A percentile compares a stretch with the other conserved stretches of the same genome.
Conservation (phyloP, 345 rosid genomes). For the Kandelia obovata region DNA sequence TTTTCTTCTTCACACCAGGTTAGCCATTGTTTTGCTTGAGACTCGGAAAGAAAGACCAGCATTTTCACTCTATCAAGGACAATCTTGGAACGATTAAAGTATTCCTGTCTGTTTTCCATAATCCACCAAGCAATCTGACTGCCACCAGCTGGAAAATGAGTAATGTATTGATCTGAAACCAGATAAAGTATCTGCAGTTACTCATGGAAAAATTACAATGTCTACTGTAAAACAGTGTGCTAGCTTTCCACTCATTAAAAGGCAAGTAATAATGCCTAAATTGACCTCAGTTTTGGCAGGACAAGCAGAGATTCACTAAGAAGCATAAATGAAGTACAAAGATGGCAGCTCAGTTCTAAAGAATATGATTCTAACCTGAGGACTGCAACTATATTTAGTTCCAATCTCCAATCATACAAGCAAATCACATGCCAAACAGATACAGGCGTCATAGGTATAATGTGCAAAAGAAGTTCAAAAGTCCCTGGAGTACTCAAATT, state of each 20-base stretch:
- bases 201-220: neutral
- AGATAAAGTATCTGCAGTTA: constrained; percentile 3
- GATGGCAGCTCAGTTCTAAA: neutral
- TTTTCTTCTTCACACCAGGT: constrained; percentile 86
- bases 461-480: too few species aligned
- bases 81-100: constrained; percentile 77
- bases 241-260: neutral
- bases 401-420: neutral
- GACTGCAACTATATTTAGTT: neutral
- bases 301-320: neutral
- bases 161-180: constrained; percentile 77
- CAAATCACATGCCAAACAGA: too few species aligned
- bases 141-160: constrained; percentile 84
- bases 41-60: constrained; percentile 77
- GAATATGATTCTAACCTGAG: neutral
- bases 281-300: too few species aligned
- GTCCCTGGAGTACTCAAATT: too few species aligned
- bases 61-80: constrained; percentile 77
- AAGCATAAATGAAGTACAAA: neutral
- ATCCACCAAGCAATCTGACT: constrained; percentile 99
- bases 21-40: constrained; percentile 80
- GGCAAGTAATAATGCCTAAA: too few species aligned
- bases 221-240: neutral
- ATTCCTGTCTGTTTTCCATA: constrained; percentile 91
- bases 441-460: too few species aligned